Conservation (phyloP, 176 grass and related monocot species). For the Phragmites australis region DNA sequence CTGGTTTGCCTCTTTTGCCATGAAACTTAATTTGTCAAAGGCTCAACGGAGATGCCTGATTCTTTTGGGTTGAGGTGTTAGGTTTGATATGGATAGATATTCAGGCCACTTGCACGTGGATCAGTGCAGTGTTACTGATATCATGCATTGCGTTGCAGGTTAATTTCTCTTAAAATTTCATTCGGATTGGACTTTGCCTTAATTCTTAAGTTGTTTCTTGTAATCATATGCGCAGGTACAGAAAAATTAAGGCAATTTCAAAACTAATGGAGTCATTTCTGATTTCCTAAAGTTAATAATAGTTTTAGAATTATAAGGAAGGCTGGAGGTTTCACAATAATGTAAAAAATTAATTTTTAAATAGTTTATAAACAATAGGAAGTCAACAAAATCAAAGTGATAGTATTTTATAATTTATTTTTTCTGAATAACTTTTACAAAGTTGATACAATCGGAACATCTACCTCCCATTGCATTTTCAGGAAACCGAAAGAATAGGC, state of each 20-base stretch:
- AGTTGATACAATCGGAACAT: not conserved
- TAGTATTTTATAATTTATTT: not conserved
- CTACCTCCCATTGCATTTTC: not conserved
- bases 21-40: constrained; percentile 35
- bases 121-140: constrained; percentile 21
- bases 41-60: constrained; percentile 1
- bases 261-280: not conserved
- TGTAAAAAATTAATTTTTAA: not conserved
- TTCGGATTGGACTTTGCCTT: not conserved
- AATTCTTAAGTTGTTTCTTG: not conserved
- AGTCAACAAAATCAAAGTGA: not conserved
- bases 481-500: constrained; percentile 10
- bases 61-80: constrained; percentile 41
- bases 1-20: constrained; percentile 33
- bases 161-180: not conserved
- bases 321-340: not conserved
- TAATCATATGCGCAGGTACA: not conserved
- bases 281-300: not conserved
- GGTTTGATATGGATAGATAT: constrained; percentile 46
- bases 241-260: not conserved
- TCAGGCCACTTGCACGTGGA: constrained; percentile 18
- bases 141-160: not conserved
- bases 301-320: not conserved
- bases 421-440: not conserved
- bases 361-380: not conserved